Percentiles rank a stretch among this genome's conserved stretches.
These are phyloP conservation scores for Clarkia xantiana DNA, from an alignment of 345 rosid species.

Conservation along the genomic window DNA sequence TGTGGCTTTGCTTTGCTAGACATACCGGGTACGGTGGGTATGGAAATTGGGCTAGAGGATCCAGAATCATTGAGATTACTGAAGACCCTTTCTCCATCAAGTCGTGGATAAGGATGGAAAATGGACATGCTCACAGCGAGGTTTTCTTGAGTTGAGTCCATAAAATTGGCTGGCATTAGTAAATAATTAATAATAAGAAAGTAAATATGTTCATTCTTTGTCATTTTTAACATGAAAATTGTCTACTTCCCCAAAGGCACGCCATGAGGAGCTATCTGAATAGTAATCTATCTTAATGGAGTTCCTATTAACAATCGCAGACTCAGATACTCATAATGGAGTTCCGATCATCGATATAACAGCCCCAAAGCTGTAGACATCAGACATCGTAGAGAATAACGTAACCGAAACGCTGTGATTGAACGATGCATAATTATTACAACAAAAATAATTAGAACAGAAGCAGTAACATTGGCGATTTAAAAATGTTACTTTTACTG, in stretches of 20 bases:
- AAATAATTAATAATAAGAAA: constrained; percentile 6
- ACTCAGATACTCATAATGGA: too few relatives aligned
- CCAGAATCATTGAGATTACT: constrained; percentile 57
- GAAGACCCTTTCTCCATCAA: constrained; percentile 44
- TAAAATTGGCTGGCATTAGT: constrained; percentile 35
- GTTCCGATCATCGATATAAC: too few relatives aligned
- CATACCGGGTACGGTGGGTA: constrained; percentile 83
- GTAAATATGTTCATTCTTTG: too few relatives aligned
- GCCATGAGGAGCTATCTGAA: constrained; percentile 64
- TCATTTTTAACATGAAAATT: too few relatives aligned
- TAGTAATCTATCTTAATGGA: constrained; percentile 2
- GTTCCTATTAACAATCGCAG: too few relatives aligned
- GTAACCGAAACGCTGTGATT: too few relatives aligned
- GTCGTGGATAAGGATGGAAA: constrained; percentile 94
- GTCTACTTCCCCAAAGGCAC: constrained; percentile 37
- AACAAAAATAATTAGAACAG: too few relatives aligned
- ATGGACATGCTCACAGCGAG: constrained; percentile 48
- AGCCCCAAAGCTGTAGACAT: too few relatives aligned
- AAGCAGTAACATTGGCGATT: too few relatives aligned
- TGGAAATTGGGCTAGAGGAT: constrained; percentile 79
- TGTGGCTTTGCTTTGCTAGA: constrained; percentile 93
- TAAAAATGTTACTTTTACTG: too few relatives aligned
- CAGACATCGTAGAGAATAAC: too few relatives aligned
- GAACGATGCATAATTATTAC: too few relatives aligned
- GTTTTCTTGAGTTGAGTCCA: constrained; percentile 48